Evolutionary conservation across 2,329 filamentous ascomycete genomes (phyloP), one percentile per base, ranked within the genome.

Genomic region (Thielaviopsis musarum): DNA sequence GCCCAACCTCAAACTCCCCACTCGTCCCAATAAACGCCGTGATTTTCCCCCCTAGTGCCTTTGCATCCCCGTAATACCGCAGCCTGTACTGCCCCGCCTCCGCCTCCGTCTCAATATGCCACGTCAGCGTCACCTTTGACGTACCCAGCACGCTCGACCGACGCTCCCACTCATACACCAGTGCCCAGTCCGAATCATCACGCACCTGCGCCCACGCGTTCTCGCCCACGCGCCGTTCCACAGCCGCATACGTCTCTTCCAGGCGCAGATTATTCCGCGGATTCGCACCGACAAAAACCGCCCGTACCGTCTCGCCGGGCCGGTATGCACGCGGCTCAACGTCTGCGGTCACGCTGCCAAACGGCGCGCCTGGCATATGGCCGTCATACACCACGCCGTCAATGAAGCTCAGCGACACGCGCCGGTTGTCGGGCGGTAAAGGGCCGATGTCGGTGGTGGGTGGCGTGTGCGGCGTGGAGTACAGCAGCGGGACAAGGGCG

Each of bases 241-340:
- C 79, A 0, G 86, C 81, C 0, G 84, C 84, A 69, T 83, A 96
- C 0, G 89, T 95, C 2, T 76, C 77, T 66, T 88, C 91, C 1
- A 88, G 80, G 1, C 83, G 80, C 30, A 96, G 79, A 64, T 95
- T 87, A 69, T 96, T 96, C 30, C 91, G 80, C 17, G 91, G 91
- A 66, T 95, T 95, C 0, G 91, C 91, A 17, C 85, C 91, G 2
- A 91, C 80, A 69, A 96, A 96, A 0, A 77, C 82, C 0, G 78
- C 85, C 17, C 73, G 77, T 55, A 91, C 80, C 3, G 74, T 73
- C 34, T 80, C 76, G 3, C 88, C 88, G 9, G 77, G 71, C 0
- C 70, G 63, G 67, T 87, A 89, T 0, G 73, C 71, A 1, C 45
- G 28, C 12, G 76, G 67, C 0, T 71, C 67, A 1, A 79, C 75